A percentile compares a stretch with the other conserved stretches of the same genome.
phyloP scores from a whole-genome alignment of 2,329 filamentous ascomycete genomes.

The Macroventuria anomochaeta region DNA sequence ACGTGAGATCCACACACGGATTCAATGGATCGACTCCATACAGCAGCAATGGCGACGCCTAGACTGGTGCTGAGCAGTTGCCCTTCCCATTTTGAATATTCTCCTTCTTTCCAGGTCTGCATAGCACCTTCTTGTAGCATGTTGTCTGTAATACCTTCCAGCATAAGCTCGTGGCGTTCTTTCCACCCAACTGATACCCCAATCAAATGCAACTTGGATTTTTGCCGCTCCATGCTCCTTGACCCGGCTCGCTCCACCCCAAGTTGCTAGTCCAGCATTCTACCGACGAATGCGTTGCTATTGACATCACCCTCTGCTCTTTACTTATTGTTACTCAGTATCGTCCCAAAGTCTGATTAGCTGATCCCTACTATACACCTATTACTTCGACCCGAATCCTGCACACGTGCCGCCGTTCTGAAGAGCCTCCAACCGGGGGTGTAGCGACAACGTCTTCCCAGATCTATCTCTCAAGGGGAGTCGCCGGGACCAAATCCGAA shows the following conservation, averaged over 20 bases:
- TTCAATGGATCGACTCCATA: constrained; percentile 31
- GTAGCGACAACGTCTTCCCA: constrained; percentile 55
- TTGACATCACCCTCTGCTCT: background rate
- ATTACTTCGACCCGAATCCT: background rate
- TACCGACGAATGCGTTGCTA: background rate
- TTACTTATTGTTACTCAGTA: background rate
- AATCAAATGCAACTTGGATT: background rate
- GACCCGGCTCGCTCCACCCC: background rate
- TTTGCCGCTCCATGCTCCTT: background rate
- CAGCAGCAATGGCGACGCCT: constrained; percentile 25
- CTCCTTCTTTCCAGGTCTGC: background rate
- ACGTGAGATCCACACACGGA: constrained; percentile 29
- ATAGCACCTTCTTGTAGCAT: constrained; percentile 27
- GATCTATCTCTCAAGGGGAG: constrained; percentile 55
- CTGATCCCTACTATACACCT: too few species aligned
- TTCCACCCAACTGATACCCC: constrained; percentile 12
- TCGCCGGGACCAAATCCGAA: constrained; percentile 48
- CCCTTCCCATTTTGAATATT: background rate
- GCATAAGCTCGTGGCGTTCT: constrained; percentile 12
- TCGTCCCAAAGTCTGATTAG: background rate
- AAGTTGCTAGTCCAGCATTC: background rate
- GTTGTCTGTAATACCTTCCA: constrained; percentile 15
- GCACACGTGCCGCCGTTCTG: background rate
- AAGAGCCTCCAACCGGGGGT: constrained; percentile 32
- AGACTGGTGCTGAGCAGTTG: background rate